Evolutionary conservation across 2,329 filamentous ascomycete species (phyloP).

Genomic region (Paecilomyces fulvus): DNA sequence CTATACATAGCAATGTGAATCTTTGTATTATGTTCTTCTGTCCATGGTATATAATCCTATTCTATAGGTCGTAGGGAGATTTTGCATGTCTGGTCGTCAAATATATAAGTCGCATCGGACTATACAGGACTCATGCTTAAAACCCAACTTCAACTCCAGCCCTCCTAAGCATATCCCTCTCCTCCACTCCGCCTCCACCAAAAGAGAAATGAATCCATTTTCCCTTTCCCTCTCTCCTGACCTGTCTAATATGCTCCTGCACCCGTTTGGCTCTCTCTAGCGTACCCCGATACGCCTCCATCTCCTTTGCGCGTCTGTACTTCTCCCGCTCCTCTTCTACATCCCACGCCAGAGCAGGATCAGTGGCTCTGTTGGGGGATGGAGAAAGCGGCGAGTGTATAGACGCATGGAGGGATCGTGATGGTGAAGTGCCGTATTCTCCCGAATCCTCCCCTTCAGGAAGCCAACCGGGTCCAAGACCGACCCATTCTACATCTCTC

Average conservation of each 20-base stretch:
- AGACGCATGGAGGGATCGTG: constrained; percentile 13
- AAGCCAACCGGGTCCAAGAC: constrained; percentile 35
- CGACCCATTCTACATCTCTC: constrained; percentile 36
- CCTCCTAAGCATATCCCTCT: constrained; percentile 1
- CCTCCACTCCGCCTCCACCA: constrained; percentile 16
- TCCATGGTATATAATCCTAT: background rate
- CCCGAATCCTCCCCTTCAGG: constrained; percentile 13
- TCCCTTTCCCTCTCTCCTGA: constrained; percentile 24
- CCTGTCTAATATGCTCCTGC: constrained; percentile 20
- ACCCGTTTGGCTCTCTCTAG: constrained; percentile 21
- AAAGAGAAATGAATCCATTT: constrained; percentile 33
- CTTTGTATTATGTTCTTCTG: background rate
- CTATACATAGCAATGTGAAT: background rate
- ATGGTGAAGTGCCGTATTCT: background rate
- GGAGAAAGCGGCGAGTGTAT: constrained; percentile 9
- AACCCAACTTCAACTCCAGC: background rate
- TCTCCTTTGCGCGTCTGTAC: constrained; percentile 22
- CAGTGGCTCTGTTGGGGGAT: background rate
- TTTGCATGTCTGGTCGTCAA: background rate
- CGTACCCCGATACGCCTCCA: constrained; percentile 21
- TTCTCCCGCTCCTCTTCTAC: constrained; percentile 24
- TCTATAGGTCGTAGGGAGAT: background rate
- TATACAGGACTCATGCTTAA: background rate
- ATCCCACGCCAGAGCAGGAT: constrained; percentile 17
- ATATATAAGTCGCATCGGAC: background rate